These are phyloP conservation scores for Pulveroboletus sp. DNA, from an alignment of 768 basidiomycete genomes.

Conservation along the genomic window DNA sequence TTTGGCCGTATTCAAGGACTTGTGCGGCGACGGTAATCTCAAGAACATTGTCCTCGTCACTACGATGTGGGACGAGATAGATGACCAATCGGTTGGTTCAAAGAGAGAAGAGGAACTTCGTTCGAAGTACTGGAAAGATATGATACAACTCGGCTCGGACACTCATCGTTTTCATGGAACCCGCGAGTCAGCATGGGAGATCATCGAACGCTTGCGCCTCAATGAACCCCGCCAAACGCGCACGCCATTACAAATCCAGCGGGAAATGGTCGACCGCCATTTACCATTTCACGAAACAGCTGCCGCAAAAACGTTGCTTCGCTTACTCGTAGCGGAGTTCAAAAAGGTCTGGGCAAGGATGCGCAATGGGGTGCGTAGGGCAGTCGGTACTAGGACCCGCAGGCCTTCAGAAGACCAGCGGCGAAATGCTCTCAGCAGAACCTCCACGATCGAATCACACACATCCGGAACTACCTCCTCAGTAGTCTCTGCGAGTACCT, in stretches of 20 bases:
- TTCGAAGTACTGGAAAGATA: conserved; percentile 11
- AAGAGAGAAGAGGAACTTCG: conserved; percentile 13
- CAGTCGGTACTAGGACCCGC: no score
- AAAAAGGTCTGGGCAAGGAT: conserved; percentile 7
- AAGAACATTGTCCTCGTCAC: conserved; percentile 20
- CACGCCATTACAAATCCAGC: conserved; percentile 12
- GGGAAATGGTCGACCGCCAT: conserved; percentile 15
- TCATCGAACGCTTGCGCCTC: conserved; percentile 6
- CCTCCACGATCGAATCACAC: background rate
- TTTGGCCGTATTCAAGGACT: conserved; percentile 5
- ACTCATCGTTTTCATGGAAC: conserved; percentile 11
- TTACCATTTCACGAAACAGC: conserved; percentile 9
- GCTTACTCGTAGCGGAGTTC: conserved; percentile 5
- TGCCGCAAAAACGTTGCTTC: conserved; percentile 15
- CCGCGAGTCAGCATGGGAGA: conserved; percentile 9
- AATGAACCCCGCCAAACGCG: background rate
- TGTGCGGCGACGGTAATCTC: conserved; percentile 10
- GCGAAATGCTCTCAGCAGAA: background rate
- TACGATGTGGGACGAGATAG: conserved; percentile 18
- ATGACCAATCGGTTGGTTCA: background rate
- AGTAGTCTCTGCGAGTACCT: background rate
- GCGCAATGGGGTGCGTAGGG: background rate
- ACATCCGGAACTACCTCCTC: background rate
- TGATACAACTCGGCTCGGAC: conserved; percentile 13
- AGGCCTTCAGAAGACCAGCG: background rate